phyloP scores from a whole-genome alignment of 306 rosid genomes.

The Cucumis cinereus region DNA sequence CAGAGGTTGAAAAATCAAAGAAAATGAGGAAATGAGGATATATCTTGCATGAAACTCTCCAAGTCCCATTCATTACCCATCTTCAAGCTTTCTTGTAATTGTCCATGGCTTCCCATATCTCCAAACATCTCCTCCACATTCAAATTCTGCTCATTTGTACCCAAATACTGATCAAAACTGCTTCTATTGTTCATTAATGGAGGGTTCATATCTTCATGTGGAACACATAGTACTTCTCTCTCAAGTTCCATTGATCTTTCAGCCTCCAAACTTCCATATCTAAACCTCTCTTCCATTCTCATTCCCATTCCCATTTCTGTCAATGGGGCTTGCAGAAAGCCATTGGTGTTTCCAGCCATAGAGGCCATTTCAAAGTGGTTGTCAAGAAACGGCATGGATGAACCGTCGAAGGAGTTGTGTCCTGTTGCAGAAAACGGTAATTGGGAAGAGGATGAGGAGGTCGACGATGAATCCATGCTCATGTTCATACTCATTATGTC shows the following conservation, averaged over 20 bases:
- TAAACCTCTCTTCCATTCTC: not conserved
- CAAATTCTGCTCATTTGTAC: constrained; percentile 20
- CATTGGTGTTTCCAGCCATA: constrained; percentile 4
- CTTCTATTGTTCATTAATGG: constrained; percentile 34
- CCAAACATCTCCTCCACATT: constrained; percentile 30
- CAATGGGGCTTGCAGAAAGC: constrained; percentile 22
- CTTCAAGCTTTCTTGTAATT: constrained; percentile 46
- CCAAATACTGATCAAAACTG: constrained; percentile 2
- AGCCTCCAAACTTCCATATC: constrained; percentile 28
- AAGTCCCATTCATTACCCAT: constrained; percentile 83
- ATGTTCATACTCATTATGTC: constrained; percentile 27
- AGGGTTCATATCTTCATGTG: constrained; percentile 14
- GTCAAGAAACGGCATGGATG: constrained; percentile 22
- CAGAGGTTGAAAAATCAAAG: constrained; percentile 35
- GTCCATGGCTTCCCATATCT: constrained; percentile 20
- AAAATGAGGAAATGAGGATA: constrained; percentile 51
- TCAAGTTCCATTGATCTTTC: constrained; percentile 27
- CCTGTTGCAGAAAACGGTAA: constrained; percentile 11
- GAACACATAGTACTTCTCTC: constrained; percentile 34
- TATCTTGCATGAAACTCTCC: constrained; percentile 81
- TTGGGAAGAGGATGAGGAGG: constrained; percentile 45
- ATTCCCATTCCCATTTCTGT: constrained; percentile 24
- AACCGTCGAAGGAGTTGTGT: constrained; percentile 29
- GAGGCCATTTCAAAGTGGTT: constrained; percentile 25
- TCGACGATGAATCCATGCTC: constrained; percentile 62